phyloP scores from a whole-genome alignment of 2,329 filamentous ascomycete species.

The Calonectria henricotiae region DNA sequence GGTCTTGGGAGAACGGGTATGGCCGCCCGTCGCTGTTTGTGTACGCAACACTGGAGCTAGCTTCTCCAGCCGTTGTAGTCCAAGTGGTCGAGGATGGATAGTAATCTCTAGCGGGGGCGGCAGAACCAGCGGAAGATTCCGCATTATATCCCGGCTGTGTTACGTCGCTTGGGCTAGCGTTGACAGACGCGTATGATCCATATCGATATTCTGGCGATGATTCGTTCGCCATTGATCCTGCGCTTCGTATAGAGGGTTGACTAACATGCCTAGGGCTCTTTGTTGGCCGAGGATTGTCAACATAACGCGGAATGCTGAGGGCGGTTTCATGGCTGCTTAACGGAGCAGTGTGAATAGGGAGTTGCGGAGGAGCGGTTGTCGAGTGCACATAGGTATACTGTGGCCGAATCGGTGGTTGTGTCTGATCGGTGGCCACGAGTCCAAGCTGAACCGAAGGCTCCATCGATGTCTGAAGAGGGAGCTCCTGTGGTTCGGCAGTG shows the following conservation, averaged over 20 bases:
- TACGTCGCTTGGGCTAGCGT: conserved; percentile 54
- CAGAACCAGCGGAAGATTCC: conserved; percentile 53
- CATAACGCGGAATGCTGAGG: conserved; percentile 72
- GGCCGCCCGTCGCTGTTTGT: conserved; percentile 64
- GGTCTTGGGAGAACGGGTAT: conserved; percentile 67
- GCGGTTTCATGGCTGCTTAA: conserved; percentile 62
- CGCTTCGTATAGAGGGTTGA: conserved; percentile 70
- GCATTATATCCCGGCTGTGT: conserved; percentile 54
- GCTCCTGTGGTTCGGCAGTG: conserved; percentile 68
- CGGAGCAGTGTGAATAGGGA: conserved; percentile 61
- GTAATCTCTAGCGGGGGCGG: conserved; percentile 65
- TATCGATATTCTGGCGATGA: conserved; percentile 72
- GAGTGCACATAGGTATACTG: conserved; percentile 72
- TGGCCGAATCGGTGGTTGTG: conserved; percentile 66
- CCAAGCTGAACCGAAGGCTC: conserved; percentile 69
- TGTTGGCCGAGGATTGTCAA: conserved; percentile 71
- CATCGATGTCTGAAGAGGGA: conserved; percentile 70
- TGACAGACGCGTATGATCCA: conserved; percentile 61
- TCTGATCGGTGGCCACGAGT: conserved; percentile 66
- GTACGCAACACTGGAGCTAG: conserved; percentile 64
- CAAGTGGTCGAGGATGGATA: conserved; percentile 69
- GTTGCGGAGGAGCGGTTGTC: conserved; percentile 67
- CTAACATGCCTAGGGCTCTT: conserved; percentile 72
- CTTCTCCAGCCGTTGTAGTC: conserved; percentile 68
- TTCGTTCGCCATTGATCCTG: conserved; percentile 67